Base-by-base conservation (phyloP, 352 stramenopile species). In the Globisporangium mamillatum region DNA sequence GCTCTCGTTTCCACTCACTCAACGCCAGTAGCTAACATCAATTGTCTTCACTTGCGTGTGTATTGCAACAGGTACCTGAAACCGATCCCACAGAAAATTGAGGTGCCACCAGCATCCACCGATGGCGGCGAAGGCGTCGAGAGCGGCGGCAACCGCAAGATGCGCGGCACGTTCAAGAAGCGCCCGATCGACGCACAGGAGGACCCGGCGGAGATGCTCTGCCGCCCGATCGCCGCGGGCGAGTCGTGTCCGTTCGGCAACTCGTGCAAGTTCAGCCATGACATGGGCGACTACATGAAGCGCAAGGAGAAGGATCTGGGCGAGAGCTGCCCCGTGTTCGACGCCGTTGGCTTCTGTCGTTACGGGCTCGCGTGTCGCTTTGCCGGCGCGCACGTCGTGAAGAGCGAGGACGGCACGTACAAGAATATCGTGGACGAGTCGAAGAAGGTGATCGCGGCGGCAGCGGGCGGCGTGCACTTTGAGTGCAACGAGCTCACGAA, bases 351-450 rank as follows among this genome's bases (percentile, higher is more conserved):
- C 22, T 95, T 92, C 74, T 99, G 96, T 67, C 80, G 88, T 25
- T 98, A 96, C 68, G 96, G 96, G 4, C 75, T 98, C 46, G 95
- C 87, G 48, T 99, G 96, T 72, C 86, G 94, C 53, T 95, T 98
- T 56, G 95, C 92, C 3, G 76, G 78, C 29, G 80, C 76, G 29
- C 95, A 99, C 71, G 83, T 97, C 48, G 82, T 56, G 22, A 64
- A 92, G 67, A 77, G 79, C 41, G 81, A 75, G 9, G 72, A 83
- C 50, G 80, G 78, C 63, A 60, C 24, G 10, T 83, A 79, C 66
- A 64, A 63, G 55, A 93, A 93, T 72, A 18, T 90, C 10, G 77
- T 66, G 66, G 80, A 71, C 83, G 88, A 72, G 56, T 50, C 24
- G 24, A 75, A 62, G 53, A 76, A 64, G 14, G 70, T 50, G n/a